Percentiles rank a stretch among this genome's conserved stretches.
These are phyloP conservation scores for Lycium ferocissimum DNA, from an alignment of 257 asterid genomes.

Conservation along the genomic window DNA sequence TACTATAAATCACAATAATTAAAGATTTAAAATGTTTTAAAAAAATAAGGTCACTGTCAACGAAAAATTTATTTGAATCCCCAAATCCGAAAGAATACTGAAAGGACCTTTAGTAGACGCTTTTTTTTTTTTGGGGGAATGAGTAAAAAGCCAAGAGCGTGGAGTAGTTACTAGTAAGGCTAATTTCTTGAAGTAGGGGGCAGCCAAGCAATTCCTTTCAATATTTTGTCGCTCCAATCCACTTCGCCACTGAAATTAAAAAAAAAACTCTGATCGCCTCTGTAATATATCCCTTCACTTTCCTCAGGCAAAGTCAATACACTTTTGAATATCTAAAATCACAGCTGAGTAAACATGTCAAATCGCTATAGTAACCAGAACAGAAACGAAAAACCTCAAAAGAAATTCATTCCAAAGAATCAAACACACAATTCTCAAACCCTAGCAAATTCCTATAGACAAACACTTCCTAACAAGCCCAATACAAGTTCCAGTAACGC, in stretches of 20 bases:
- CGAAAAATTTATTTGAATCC: too few species aligned
- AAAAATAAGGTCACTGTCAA: too few species aligned
- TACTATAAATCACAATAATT: too few species aligned
- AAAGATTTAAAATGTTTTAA: too few species aligned
- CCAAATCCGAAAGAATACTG: too few species aligned
- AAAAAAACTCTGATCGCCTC: neutral
- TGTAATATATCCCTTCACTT: neutral
- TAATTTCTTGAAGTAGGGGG: neutral
- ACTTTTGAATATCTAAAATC: neutral
- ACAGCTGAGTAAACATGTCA: conserved; percentile 50
- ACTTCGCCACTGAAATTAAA: neutral
- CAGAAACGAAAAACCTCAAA: conserved; percentile 55
- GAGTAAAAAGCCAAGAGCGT: too few species aligned
- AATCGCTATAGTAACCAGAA: conserved; percentile 51
- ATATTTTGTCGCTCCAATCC: conserved; percentile 6
- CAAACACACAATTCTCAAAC: conserved; percentile 43
- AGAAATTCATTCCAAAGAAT: conserved; percentile 57
- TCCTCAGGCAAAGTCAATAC: neutral
- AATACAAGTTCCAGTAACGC: conserved; percentile 1
- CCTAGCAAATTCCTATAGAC: conserved; percentile 19
- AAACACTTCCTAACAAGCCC: conserved; percentile 66
- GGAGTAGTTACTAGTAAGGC: neutral
- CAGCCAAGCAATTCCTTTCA: neutral
- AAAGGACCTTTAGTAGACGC: too few species aligned
- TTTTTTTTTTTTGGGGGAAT: too few species aligned